Percentiles rank a stretch among this genome's conserved stretches.
These are phyloP conservation scores for Vinca minor DNA, from an alignment of 257 asterid genomes.

Conservation along the genomic window DNA sequence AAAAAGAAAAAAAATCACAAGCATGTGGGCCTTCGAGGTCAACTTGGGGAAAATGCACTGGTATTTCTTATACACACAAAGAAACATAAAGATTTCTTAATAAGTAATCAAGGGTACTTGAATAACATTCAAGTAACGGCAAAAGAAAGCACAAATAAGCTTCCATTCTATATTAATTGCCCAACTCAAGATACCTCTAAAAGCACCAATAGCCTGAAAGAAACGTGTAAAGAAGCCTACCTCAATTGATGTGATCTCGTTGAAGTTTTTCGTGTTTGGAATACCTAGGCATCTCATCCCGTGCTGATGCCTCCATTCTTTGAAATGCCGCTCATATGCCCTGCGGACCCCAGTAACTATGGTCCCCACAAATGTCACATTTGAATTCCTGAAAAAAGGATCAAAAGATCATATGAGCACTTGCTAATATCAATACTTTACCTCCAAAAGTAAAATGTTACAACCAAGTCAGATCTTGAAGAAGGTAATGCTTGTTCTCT, in stretches of 20 bases:
- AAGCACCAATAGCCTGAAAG: not conserved
- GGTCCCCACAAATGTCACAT: constrained; percentile 98
- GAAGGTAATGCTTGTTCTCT: not conserved
- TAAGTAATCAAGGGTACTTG: not conserved
- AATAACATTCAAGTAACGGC: not conserved
- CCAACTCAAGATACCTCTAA: not conserved
- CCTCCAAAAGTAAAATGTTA: not conserved
- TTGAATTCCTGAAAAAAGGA: constrained; percentile 81
- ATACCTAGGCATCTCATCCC: constrained; percentile 99
- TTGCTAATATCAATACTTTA: not conserved
- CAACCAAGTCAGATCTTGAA: not conserved
- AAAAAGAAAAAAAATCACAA: not conserved
- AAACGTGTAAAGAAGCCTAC: constrained; percentile 22
- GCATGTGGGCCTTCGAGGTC: not conserved
- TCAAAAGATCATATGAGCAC: not conserved
- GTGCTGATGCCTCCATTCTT: constrained; percentile 98
- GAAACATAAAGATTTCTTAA: not conserved
- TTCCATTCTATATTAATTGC: not conserved
- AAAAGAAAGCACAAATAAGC: too few relatives aligned
- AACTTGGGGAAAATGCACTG: not conserved
- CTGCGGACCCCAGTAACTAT: constrained; percentile 99
- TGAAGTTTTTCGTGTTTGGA: constrained; percentile 92
- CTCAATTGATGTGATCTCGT: constrained; percentile 88
- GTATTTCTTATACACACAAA: not conserved
- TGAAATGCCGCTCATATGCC: constrained; percentile 98